phyloP scores from a whole-genome alignment of 768 basidiomycete genomes.

The Mycena capillaripes region DNA sequence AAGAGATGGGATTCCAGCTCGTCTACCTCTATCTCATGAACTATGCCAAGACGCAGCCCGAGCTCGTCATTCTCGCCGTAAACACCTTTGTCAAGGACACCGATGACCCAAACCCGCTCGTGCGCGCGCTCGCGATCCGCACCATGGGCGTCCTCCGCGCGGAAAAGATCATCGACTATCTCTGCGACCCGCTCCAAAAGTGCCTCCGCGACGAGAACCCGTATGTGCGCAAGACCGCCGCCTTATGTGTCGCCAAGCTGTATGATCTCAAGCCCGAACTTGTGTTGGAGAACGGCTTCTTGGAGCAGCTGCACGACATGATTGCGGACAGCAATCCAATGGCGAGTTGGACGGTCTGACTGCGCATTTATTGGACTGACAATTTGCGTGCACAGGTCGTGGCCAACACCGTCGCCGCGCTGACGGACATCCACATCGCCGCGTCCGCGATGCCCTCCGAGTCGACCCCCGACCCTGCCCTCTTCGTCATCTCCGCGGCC shows the following conservation, averaged over 20 bases:
- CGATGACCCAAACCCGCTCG: constrained; percentile 96
- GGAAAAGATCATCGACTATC: constrained; percentile 99
- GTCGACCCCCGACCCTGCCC: constrained; percentile 70
- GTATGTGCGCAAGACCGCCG: constrained; percentile 98
- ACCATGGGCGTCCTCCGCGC: constrained; percentile 98
- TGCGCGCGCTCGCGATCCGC: constrained; percentile 95
- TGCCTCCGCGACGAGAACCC: constrained; percentile 96
- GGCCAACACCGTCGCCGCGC: constrained; percentile 93
- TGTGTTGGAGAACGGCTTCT: constrained; percentile 94
- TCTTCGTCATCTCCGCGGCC: constrained; percentile 86
- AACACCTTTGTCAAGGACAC: constrained; percentile 99
- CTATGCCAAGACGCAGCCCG: constrained; percentile 98
- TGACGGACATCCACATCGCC: constrained; percentile 91
- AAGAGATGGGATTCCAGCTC: constrained; percentile 53
- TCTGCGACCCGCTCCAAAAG: constrained; percentile 95
- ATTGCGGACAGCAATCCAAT: constrained; percentile 97
- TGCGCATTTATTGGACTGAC: not conserved
- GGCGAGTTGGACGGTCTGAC: constrained; percentile 60
- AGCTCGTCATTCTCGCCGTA: constrained; percentile 90
- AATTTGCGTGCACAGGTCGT: constrained; percentile 82
- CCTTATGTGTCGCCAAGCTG: constrained; percentile 95
- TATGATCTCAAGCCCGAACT: constrained; percentile 98
- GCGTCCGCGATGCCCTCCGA: constrained; percentile 70
- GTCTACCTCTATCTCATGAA: constrained; percentile 99
- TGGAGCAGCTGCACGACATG: constrained; percentile 92